phyloP scores from a whole-genome alignment of 495 filamentous ascomycete genomes.

The Talaromyces proteolyticus region DNA sequence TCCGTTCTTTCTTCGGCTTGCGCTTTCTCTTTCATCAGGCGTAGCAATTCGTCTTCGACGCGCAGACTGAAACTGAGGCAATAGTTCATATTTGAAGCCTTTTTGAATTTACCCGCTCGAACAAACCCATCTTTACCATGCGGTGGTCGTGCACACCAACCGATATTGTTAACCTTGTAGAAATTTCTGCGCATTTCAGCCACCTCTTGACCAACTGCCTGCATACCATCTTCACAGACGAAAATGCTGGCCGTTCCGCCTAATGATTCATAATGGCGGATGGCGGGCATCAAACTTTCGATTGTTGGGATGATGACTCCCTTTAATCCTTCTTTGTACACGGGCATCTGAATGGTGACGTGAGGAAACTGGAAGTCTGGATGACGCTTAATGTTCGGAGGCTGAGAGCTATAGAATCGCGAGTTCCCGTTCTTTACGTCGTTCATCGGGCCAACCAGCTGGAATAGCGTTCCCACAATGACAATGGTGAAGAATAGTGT shows the following conservation, averaged over 20 bases:
- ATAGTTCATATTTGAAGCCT: conserved; percentile 72
- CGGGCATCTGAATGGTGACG: conserved; percentile 63
- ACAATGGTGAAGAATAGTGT: conserved; percentile 17
- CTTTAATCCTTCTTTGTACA: conserved; percentile 70
- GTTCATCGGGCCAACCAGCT: conserved; percentile 11
- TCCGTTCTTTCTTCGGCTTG: conserved; percentile 17
- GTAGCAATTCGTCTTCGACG: conserved; percentile 51
- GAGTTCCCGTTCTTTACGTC: conserved; percentile 10
- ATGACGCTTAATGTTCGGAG: conserved; percentile 9
- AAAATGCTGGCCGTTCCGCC: conserved; percentile 43
- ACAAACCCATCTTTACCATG: conserved; percentile 31
- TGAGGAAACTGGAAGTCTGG: conserved; percentile 10
- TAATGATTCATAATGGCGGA: conserved; percentile 59
- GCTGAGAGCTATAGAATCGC: conserved; percentile 10
- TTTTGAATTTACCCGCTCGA: conserved; percentile 66
- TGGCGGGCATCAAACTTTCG: conserved; percentile 55
- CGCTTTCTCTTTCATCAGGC: conserved; percentile 24
- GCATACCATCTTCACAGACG: conserved; percentile 44
- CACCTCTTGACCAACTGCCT: conserved; percentile 41
- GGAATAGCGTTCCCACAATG: conserved; percentile 11
- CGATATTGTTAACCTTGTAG: conserved; percentile 58
- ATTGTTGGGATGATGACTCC: conserved; percentile 60
- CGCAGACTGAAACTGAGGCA: conserved; percentile 50
- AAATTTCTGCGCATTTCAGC: conserved; percentile 55
- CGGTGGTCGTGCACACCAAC: conserved; percentile 53